Evolutionary conservation across 116 monocot species (phyloP).

Genomic region (Posidonia oceanica): DNA sequence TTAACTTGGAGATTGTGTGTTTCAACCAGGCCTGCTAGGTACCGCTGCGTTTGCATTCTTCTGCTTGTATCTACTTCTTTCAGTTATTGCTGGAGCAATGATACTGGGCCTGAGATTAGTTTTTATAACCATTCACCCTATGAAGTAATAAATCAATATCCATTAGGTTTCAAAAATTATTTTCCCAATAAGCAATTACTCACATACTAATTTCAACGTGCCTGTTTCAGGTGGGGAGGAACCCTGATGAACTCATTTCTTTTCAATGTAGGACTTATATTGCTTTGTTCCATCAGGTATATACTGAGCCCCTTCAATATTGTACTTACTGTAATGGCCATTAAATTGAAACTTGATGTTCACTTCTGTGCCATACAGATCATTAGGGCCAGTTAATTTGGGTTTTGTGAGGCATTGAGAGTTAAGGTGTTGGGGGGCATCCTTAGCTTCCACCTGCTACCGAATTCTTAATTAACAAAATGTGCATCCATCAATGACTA

Average conservation of each 20-base stretch:
- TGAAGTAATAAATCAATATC: conserved; percentile 63
- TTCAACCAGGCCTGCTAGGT: conserved; percentile 69
- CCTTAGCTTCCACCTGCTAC: too few species aligned
- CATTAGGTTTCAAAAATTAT: background rate
- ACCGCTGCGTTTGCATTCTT: conserved; percentile 97
- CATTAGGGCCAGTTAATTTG: too few species aligned
- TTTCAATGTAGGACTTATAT: conserved; percentile 92
- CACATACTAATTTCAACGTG: background rate
- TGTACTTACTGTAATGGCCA: too few species aligned
- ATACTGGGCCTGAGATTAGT: conserved; percentile 92
- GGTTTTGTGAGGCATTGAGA: too few species aligned
- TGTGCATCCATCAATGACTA: too few species aligned
- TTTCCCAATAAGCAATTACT: background rate
- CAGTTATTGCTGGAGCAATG: conserved; percentile 96
- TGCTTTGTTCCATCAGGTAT: conserved; percentile 94
- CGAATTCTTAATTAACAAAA: too few species aligned
- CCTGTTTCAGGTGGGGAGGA: conserved; percentile 75
- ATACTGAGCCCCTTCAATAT: background rate
- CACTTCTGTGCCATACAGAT: background rate
- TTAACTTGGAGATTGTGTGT: conserved; percentile 9
- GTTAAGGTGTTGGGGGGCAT: too few species aligned
- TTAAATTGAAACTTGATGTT: too few species aligned
- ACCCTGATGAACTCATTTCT: conserved; percentile 99
- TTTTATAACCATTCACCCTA: conserved; percentile 96
- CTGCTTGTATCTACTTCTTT: conserved; percentile 94